Evolutionary conservation across 768 basidiomycete genomes (phyloP).

Genomic region (Boletus rubropictus): DNA sequence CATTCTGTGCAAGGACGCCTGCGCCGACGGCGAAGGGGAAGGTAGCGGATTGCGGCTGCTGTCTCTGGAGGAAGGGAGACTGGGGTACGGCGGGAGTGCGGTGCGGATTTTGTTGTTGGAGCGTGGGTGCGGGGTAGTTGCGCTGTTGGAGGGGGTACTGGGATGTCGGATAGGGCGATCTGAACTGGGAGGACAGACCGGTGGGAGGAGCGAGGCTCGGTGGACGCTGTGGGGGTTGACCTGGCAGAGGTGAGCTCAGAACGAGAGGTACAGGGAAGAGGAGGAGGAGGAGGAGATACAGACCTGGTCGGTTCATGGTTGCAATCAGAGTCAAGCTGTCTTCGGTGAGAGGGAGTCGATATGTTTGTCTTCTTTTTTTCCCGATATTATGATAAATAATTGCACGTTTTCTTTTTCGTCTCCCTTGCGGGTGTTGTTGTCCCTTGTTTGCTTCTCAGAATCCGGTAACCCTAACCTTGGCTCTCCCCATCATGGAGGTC

Average conservation of each 20-base stretch:
- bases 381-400: constrained; percentile 2
- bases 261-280: neutral
- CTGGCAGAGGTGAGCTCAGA: constrained; percentile 35
- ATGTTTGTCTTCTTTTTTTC: constrained; percentile 9
- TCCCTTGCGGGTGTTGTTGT: constrained; percentile 26
- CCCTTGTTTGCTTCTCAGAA: constrained; percentile 17
- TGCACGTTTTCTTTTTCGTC: constrained; percentile 9
- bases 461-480: constrained; percentile 21
- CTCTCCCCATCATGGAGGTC: constrained; percentile 13
- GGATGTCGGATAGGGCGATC: constrained; percentile 42
- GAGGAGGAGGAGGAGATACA: constrained; percentile 16
- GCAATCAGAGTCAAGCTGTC: neutral
- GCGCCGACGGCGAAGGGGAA: constrained; percentile 52
- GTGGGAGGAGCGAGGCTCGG: constrained; percentile 67
- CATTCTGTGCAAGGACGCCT: constrained; percentile 51
- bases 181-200: constrained; percentile 57
- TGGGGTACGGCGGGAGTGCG: constrained; percentile 53
- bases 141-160: constrained; percentile 30
- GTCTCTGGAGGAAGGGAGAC: constrained; percentile 60
- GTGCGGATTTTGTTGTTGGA: constrained; percentile 54
- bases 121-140: constrained; percentile 35
- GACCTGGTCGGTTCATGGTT: constrained; percentile 59
- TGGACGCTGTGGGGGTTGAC: constrained; percentile 78
- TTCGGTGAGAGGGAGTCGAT: constrained; percentile 1
- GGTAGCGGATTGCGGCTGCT: constrained; percentile 37